Evolutionary conservation across 257 asterid genomes (phyloP), one percentile per base, ranked within the genome.

Genomic region (Ehretia macrophylla): DNA sequence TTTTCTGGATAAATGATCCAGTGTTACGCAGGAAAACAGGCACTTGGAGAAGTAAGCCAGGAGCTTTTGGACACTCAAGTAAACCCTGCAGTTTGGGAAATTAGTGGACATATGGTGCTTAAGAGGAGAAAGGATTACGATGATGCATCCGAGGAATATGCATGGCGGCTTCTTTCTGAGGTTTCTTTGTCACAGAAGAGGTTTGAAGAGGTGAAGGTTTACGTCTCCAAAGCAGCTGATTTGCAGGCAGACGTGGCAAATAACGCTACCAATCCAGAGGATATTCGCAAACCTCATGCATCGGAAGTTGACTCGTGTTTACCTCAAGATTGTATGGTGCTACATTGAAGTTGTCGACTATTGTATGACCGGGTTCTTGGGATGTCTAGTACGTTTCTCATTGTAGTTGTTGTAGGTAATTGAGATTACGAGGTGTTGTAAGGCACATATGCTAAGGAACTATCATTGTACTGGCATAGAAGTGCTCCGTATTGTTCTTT

Each of bases 11-110:
- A 51, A 18, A 22, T 42, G 47, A 42, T 50, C 51, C 72, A 82
- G 94, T 84, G 88, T 60, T 85, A 80, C 58, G 88, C 85, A 32
- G 84, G 77, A 81, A 87, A 76, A 58, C 94, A 79, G 59, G 94
- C 96, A 5, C 73, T 72, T 10, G 91, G 84, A 59, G 77, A 79
- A 74, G 94, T 81, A 55, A 73, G 58, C 69, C 74, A 61, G 39
- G 81, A 79, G 74, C 76, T 80, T 39, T 66, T 82, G 42, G 81
- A 81, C 53, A 82, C 91, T 67, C 85, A 80, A 71, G 91, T 84
- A 70, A 87, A 87, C 56, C 96, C 94, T 0, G 96, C 87, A 32
- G 88, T 81, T 46, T 87, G 94, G 94, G 91, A 87, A 74, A 82
- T 87, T 17, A 77, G 86, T 55, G 96, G 96, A 13, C 94, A 87